Evolutionary conservation across 2,329 filamentous ascomycete genomes (phyloP), one percentile per base, ranked within the genome.

Genomic region (Cladophialophora chaetospira): DNA sequence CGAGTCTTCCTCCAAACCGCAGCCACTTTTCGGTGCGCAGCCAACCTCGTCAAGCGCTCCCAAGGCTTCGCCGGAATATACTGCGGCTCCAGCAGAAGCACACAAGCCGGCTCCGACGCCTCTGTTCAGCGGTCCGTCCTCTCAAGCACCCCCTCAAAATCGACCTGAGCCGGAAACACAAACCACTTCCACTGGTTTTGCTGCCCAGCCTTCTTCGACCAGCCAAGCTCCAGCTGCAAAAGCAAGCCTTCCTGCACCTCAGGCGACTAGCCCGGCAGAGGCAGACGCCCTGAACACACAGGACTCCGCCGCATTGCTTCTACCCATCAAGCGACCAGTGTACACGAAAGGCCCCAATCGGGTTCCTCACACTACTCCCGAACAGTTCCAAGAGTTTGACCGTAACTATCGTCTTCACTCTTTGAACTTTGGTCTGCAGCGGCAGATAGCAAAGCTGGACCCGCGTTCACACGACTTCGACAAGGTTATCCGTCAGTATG

Each of bases 371-470:
- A 53, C 63, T 3, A 58, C 46, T 43, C 60, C 57, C n/a, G 57
- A 64, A 31, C 53, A 63, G n/a, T 66, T 58, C 33, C 61, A 57
- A 36, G 60, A 62, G 21, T 66, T 60, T 46, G 64, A 66, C 31
- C 60, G 61, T 5, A 58, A 65, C 40, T 68, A 69, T 47, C 70
- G 69, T 28, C 48, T 75, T 13, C 69, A 69, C 26, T 61, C 64
- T 13, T 55, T 76, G 53, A 74, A 75, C 53, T 61, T 67, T 28
- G 65, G 62, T 17, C 72, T 75, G 58, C 67, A 73, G 52, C 65
- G 66, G 5, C 64, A 70, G 42, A 47, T 75, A 9, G 62, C 67
- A 9, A 59, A 62, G 3, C 57, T 70, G 21, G 65, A 75, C 54
- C 69, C 72, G 4, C 60, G 65, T 13, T 67, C 49, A 2, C 61